These are phyloP conservation scores for Amylostereum chailletii DNA, from an alignment of 1,284 basidiomycete species.

Conservation along the genomic window DNA sequence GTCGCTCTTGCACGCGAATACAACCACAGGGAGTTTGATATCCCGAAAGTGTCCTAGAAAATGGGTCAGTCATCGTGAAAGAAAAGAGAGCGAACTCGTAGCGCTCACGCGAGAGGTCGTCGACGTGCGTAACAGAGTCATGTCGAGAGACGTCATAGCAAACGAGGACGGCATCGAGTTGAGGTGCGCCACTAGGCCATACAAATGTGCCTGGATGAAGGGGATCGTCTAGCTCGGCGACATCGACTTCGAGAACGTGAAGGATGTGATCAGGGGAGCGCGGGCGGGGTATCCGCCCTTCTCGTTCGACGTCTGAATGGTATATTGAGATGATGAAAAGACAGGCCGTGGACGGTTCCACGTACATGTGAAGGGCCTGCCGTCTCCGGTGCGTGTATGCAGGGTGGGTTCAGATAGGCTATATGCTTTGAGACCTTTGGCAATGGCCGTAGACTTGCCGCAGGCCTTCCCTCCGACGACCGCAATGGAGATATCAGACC, in stretches of 20 bases:
- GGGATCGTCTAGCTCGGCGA: conserved; percentile 18
- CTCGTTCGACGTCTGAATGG: conserved; percentile 39
- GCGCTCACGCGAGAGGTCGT: conserved; percentile 52
- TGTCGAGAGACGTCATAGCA: conserved; percentile 64
- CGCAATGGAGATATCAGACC: conserved; percentile 41
- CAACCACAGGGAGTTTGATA: conserved; percentile 51
- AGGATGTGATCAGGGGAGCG: conserved; percentile 30
- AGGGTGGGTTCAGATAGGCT: conserved; percentile 38
- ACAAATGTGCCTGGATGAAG: conserved; percentile 11
- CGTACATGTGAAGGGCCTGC: conserved; percentile 16
- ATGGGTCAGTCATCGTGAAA: conserved; percentile 7
- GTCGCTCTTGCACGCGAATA: conserved; percentile 72
- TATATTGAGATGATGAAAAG: neutral
- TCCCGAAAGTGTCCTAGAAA: conserved; percentile 44
- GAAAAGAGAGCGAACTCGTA: conserved; percentile 2
- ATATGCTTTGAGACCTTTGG: conserved; percentile 54
- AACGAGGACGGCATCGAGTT: conserved; percentile 61
- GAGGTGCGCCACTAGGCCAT: conserved; percentile 39
- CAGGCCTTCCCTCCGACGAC: conserved; percentile 62
- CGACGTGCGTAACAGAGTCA: conserved; percentile 53
- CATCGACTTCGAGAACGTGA: conserved; percentile 51
- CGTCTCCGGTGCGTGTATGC: conserved; percentile 23
- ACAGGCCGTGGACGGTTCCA: neutral
- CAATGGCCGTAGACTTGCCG: conserved; percentile 65
- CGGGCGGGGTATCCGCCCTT: conserved; percentile 32